Base-by-base conservation (phyloP, 352 stramenopile species). In the Phytopythium montanum region DNA sequence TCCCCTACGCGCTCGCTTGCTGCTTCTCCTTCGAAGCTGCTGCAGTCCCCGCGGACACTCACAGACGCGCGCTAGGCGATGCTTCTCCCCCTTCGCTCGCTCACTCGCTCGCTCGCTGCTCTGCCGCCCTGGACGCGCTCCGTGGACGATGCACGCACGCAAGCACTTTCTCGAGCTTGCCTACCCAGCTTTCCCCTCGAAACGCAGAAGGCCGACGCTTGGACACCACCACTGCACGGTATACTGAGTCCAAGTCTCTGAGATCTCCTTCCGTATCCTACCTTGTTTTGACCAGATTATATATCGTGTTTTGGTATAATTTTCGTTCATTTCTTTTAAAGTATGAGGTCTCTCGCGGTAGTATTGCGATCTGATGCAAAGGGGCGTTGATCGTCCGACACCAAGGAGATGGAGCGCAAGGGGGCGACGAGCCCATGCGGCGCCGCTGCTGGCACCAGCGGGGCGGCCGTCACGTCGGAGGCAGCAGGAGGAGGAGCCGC, bases 241-340 rank as follows among this genome's bases (percentile, higher is more conserved):
- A n/a, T n/a, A n/a, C n/a, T n/a, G n/a, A n/a, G n/a, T n/a, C n/a
- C n/a, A n/a, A n/a, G n/a, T n/a, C 56, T 46, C 56, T 26, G 51
- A 62, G 58, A 62, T 48, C 46, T 52, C 34, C 23, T 3, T 49
- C 42, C n/a, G n/a, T n/a, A n/a, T n/a, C n/a, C n/a, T n/a, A n/a
- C n/a, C n/a, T n/a, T n/a, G n/a, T n/a, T n/a, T n/a, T n/a, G n/a
- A n/a, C n/a, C n/a, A n/a, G n/a, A n/a, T n/a, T n/a, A 8, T n/a
- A 26, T 26, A 26, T 13, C 1, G 25, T n/a, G n/a, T n/a, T n/a
- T n/a, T n/a, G n/a, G n/a, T n/a, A n/a, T n/a, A n/a, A n/a, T n/a
- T n/a, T n/a, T n/a, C n/a, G n/a, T n/a, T n/a, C n/a, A n/a, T n/a
- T n/a, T n/a, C n/a, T n/a, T n/a, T n/a, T n/a, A n/a, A n/a, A 13